A percentile compares a stretch with the other conserved stretches of the same genome.
Evolutionary conservation across 2,329 filamentous ascomycete species (phyloP).

Genomic region (Claviceps sorghi): DNA sequence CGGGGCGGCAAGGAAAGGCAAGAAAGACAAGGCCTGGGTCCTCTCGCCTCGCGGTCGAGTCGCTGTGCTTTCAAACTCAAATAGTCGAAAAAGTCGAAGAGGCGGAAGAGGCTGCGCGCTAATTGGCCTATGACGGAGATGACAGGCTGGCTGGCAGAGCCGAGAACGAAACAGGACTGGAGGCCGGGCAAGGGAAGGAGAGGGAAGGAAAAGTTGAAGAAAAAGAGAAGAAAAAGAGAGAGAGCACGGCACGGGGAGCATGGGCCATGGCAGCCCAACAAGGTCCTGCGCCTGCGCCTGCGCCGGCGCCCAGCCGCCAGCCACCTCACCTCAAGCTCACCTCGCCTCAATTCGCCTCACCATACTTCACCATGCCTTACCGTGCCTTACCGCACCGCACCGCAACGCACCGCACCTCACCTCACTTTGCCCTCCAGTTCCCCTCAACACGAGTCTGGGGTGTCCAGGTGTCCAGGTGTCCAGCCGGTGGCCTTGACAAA

Average conservation of each 20-base stretch:
- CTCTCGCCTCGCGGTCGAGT: background rate
- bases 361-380: too few relatives aligned
- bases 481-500: too few relatives aligned
- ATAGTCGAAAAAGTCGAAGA: background rate
- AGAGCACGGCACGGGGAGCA: background rate
- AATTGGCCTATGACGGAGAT: background rate
- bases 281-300: background rate
- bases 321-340: too few relatives aligned
- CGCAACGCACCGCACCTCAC: too few relatives aligned
- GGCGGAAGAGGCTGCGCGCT: background rate
- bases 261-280: conserved; percentile 2
- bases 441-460: too few relatives aligned
- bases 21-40: background rate
- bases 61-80: too few relatives aligned
- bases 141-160: background rate
- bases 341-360: background rate
- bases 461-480: too few relatives aligned
- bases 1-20: background rate
- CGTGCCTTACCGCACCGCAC: background rate
- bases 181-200: too few relatives aligned
- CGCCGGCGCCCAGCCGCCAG: conserved; percentile 2
- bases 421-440: too few relatives aligned
- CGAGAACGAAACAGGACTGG: too few relatives aligned
- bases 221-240: background rate
- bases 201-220: background rate